Conservation (phyloP, 176 grass and related monocot genomes). For the Ananas comosus region DNA sequence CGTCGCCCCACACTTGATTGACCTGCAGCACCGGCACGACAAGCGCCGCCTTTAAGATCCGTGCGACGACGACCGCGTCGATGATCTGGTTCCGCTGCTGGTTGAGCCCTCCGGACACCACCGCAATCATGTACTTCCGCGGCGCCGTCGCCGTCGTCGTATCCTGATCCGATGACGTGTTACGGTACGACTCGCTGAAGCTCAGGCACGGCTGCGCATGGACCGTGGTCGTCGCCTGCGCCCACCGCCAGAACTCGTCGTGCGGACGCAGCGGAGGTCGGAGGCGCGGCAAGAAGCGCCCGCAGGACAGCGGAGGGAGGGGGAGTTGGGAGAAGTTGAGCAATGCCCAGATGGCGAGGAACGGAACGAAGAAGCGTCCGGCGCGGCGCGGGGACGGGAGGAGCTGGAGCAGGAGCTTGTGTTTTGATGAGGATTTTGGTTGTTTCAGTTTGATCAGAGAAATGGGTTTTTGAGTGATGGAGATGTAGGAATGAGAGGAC, state of each 20-base stretch:
- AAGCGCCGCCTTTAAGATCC: slow-evolving; percentile 28
- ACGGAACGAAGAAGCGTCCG: slow-evolving; percentile 23
- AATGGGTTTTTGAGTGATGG: slow-evolving; percentile 18
- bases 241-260: slow-evolving; percentile 32
- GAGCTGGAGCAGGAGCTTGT: neutral
- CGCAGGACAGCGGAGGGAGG: slow-evolving; percentile 19
- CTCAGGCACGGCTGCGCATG: slow-evolving; percentile 10
- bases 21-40: slow-evolving; percentile 33
- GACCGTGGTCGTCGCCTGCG: neutral
- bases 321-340: slow-evolving; percentile 30
- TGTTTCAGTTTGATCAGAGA: slow-evolving; percentile 15
- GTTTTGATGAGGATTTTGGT: neutral
- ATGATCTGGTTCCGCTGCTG: slow-evolving; percentile 42
- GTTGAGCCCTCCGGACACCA: slow-evolving; percentile 40
- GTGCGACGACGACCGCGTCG: slow-evolving; percentile 34
- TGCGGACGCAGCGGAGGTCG: neutral
- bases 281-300: neutral
- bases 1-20: slow-evolving; percentile 40
- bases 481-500: slow-evolving; percentile 15
- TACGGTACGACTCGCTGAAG: slow-evolving; percentile 18
- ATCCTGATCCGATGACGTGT: neutral
- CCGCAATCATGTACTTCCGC: slow-evolving; percentile 33
- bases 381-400: slow-evolving; percentile 13
- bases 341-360: slow-evolving; percentile 27
- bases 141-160: neutral